Evolutionary conservation across 495 filamentous ascomycete genomes (phyloP).

Genomic region (Lasiosphaeria miniovina): DNA sequence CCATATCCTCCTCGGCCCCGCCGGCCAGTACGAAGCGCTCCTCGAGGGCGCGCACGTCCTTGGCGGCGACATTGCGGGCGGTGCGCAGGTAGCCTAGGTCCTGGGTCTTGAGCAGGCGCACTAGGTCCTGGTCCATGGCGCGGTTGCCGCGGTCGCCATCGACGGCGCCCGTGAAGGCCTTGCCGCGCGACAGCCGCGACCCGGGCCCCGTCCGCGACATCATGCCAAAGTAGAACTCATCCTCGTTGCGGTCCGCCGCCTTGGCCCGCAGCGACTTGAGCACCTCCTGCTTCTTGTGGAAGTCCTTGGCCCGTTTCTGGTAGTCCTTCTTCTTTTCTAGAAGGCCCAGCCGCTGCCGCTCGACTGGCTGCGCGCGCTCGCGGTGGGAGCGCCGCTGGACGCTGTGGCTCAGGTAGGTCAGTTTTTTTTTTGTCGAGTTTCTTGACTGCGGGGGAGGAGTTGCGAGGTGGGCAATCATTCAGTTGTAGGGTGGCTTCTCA

Average conservation of each 20-base stretch:
- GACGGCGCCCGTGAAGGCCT: conserved; percentile 46
- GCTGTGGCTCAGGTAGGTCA: conserved; percentile 13
- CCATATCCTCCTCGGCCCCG: conserved; percentile 32
- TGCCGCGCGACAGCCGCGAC: conserved; percentile 31
- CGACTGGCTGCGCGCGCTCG: conserved; percentile 82
- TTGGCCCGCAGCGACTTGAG: conserved; percentile 76
- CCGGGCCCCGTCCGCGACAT: conserved; percentile 52
- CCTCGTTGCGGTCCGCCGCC: conserved; percentile 82
- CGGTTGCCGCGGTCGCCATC: conserved; percentile 63
- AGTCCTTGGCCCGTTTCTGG: conserved; percentile 82
- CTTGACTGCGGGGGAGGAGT: not conserved
- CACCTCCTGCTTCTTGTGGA: conserved; percentile 78
- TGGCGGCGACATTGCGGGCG: conserved; percentile 49
- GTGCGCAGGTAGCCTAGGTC: conserved; percentile 84
- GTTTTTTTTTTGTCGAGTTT: conserved; percentile 1
- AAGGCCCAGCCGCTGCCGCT: conserved; percentile 49
- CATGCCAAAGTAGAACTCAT: conserved; percentile 97
- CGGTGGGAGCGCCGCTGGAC: conserved; percentile 53
- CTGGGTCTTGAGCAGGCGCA: conserved; percentile 92
- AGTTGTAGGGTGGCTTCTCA: conserved; percentile 4
- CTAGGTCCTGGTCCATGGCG: conserved; percentile 62
- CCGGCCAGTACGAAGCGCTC: conserved; percentile 40
- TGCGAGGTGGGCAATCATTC: too few species aligned
- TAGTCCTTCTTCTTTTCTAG: conserved; percentile 64
- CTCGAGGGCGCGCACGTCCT: conserved; percentile 43